Conservation (phyloP, 768 basidiomycete genomes). For the Russula abietina region DNA sequence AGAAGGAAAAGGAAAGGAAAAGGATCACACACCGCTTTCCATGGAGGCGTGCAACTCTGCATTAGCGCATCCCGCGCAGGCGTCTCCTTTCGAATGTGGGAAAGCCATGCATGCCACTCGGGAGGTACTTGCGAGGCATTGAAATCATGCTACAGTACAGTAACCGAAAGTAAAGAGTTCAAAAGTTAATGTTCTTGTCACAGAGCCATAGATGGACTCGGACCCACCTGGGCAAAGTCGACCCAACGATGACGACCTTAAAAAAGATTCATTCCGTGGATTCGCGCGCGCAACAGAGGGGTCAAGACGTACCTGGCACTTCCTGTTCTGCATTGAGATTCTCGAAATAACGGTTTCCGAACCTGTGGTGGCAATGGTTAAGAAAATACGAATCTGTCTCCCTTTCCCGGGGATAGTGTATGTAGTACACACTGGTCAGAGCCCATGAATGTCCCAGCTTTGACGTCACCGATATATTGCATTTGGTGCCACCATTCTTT, state of each 20-base stretch:
- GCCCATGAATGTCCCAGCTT: slow-evolving; percentile 71
- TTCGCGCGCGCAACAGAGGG: no score
- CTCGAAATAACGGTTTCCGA: slow-evolving; percentile 93
- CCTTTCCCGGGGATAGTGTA: no score
- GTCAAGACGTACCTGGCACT: slow-evolving; percentile 62
- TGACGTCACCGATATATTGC: slow-evolving; percentile 93
- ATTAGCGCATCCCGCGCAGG: slow-evolving; percentile 72
- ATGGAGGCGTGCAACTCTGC: slow-evolving; percentile 62
- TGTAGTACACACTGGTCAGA: slow-evolving; percentile 63
- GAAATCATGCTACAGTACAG: slow-evolving; percentile 78
- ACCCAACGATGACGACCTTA: slow-evolving; percentile 95
- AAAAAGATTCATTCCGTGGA: not conserved
- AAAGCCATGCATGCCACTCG: slow-evolving; percentile 96
- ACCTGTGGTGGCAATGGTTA: slow-evolving; percentile 40
- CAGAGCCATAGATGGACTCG: no score
- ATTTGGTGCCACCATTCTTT: slow-evolving; percentile 87
- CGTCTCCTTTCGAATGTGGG: slow-evolving; percentile 79
- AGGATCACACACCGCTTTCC: slow-evolving; percentile 69
- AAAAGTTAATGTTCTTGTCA: no score
- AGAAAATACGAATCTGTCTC: no score
- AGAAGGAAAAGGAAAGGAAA: not conserved
- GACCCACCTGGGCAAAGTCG: slow-evolving; percentile 81
- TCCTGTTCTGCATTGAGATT: slow-evolving; percentile 85
- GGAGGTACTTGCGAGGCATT: slow-evolving; percentile 92
- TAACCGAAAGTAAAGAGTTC: no score